phyloP scores from a whole-genome alignment of 352 stramenopile genomes.

The Globisporangium lucens region DNA sequence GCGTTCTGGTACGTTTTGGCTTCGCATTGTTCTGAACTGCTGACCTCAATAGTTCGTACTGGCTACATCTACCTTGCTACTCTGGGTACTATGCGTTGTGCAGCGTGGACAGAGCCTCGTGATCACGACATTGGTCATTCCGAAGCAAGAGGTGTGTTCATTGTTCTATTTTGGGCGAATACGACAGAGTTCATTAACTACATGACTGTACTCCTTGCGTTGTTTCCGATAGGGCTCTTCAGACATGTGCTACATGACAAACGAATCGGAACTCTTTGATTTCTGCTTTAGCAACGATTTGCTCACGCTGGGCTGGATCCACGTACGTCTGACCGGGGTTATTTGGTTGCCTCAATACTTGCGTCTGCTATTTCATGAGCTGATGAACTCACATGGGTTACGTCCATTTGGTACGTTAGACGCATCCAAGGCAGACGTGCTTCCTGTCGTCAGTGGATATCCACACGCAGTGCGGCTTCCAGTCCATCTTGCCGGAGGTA shows the following conservation, averaged over 20 bases:
- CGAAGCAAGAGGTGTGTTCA: constrained; percentile 70
- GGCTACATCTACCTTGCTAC: too few species aligned
- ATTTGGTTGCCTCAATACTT: not conserved
- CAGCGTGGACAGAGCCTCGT: constrained; percentile 54
- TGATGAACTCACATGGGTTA: not conserved
- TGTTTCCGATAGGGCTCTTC: constrained; percentile 56
- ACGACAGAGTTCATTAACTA: not conserved
- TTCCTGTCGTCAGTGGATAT: constrained; percentile 90
- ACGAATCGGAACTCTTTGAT: constrained; percentile 87
- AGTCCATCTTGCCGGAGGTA: constrained; percentile 87
- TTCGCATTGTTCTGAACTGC: too few species aligned
- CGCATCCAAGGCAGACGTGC: constrained; percentile 84
- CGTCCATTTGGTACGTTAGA: constrained; percentile 32
- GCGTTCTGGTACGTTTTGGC: constrained; percentile 65
- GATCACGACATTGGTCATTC: constrained; percentile 86
- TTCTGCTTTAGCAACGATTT: constrained; percentile 85
- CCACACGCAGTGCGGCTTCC: constrained; percentile 89
- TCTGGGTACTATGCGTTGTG: not conserved
- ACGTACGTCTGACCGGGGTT: constrained; percentile 39
- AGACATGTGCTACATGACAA: constrained; percentile 85
- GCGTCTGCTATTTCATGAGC: not conserved
- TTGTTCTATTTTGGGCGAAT: not conserved
- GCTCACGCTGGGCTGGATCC: constrained; percentile 90
- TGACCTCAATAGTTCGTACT: not conserved
- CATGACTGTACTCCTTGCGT: not conserved